Evolutionary conservation across 345 rosid species (phyloP).

Genomic region (Eucalyptus cloeziana): DNA sequence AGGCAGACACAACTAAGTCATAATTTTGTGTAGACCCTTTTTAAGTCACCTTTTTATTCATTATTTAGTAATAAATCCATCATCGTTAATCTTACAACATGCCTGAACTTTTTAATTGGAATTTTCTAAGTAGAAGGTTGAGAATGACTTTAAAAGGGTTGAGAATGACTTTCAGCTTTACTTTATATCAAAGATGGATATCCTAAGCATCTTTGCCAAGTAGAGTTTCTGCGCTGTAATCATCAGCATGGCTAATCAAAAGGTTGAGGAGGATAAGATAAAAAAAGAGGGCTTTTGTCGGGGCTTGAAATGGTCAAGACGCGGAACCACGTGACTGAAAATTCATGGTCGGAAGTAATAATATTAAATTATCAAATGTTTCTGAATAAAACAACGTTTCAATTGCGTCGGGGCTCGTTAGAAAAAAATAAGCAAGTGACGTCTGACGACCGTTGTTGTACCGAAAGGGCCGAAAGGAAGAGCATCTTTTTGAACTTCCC

Average conservation of each 20-base stretch:
- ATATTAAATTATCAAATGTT: background rate
- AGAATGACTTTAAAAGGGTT: background rate
- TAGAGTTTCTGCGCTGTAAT: background rate
- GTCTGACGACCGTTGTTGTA: background rate
- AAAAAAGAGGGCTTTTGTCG: background rate
- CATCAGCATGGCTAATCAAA: background rate
- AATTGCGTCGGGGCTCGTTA: background rate
- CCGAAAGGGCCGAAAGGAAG: background rate
- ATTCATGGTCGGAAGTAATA: background rate
- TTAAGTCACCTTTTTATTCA: background rate
- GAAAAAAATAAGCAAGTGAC: background rate
- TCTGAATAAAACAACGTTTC: background rate
- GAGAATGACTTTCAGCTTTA: background rate
- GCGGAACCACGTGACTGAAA: background rate
- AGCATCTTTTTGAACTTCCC: background rate
- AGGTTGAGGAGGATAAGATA: background rate
- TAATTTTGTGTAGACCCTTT: background rate
- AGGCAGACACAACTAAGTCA: rapidly evolving
- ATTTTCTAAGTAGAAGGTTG: background rate
- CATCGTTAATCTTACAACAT: background rate
- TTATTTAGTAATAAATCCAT: background rate
- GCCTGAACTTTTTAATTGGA: background rate
- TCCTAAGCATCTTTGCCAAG: background rate
- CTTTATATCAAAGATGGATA: background rate
- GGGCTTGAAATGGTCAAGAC: background rate